These are phyloP conservation scores for Chrysanthemum lavandulifolium DNA, from an alignment of 129 eudicot species.

Conservation along the genomic window DNA sequence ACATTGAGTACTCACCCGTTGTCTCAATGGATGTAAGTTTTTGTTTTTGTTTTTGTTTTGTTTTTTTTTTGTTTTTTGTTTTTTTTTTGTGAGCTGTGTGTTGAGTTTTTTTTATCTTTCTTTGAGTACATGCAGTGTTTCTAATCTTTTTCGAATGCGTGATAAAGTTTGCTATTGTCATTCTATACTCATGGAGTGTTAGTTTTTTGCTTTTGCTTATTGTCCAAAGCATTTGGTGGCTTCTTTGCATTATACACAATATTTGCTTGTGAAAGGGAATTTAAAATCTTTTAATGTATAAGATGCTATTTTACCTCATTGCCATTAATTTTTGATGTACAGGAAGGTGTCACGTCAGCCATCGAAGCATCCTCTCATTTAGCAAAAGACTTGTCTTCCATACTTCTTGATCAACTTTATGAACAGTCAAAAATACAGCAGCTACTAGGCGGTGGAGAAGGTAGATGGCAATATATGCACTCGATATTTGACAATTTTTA, in stretches of 20 bases:
- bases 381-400: slow-evolving; percentile 37
- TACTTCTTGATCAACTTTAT: slow-evolving; percentile 26
- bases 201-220: neutral
- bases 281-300: neutral
- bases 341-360: slow-evolving; percentile 70
- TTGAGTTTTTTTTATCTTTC: neutral
- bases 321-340: slow-evolving; percentile 31
- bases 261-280: neutral
- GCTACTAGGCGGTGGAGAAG: slow-evolving; percentile 74
- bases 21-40: slow-evolving; percentile 70
- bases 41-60: no score
- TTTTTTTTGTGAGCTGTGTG: slow-evolving; percentile 7
- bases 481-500: slow-evolving; percentile 1
- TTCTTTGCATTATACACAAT: slow-evolving; percentile 12
- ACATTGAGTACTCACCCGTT: slow-evolving; percentile 67
- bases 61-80: no score
- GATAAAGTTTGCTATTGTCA: no score
- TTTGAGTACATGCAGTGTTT: no score
- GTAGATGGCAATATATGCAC: slow-evolving; percentile 34
- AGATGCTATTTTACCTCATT: slow-evolving; percentile 6
- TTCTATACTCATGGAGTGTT: neutral
- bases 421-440: slow-evolving; percentile 61
- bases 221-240: neutral
- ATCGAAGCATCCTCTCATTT: slow-evolving; percentile 64
- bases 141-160: no score